Evolutionary conservation across 768 basidiomycete species (phyloP).

Genomic region (Baorangia bicolor): DNA sequence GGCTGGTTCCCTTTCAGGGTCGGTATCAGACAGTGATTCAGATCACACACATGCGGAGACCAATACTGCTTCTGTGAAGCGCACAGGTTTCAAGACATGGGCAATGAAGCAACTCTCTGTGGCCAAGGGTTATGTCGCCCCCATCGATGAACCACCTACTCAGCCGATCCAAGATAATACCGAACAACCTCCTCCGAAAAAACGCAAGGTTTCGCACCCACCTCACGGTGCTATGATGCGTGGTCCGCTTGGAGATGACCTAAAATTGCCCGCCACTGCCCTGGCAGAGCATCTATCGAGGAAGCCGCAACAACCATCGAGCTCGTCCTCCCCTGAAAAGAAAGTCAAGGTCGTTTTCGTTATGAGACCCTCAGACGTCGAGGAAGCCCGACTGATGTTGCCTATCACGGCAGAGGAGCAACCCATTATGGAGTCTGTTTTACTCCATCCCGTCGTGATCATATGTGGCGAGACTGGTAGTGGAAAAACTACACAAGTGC

Average conservation of each 20-base stretch:
- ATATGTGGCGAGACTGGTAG: conserved; percentile 92
- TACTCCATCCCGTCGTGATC: conserved; percentile 76
- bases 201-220: conserved; percentile 42
- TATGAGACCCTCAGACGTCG: conserved; percentile 64
- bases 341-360: conserved; percentile 51
- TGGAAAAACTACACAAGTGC: conserved; percentile 97
- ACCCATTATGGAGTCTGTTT: conserved; percentile 86
- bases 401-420: conserved; percentile 95
- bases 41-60: conserved; percentile 16
- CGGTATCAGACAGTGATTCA: conserved; percentile 18
- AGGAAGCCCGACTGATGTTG: conserved; percentile 72
- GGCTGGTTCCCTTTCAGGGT: conserved; percentile 11
- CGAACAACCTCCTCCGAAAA: conserved; percentile 37
- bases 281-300: conserved; percentile 49
- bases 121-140: conserved; percentile 39
- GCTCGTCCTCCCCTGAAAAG: conserved; percentile 13
- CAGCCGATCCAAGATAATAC: conserved; percentile 10
- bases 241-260: conserved; percentile 78
- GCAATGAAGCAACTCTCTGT: conserved; percentile 72
- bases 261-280: conserved; percentile 64
- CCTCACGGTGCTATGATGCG: conserved; percentile 46
- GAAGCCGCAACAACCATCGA: background rate
- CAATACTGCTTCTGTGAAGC: conserved; percentile 34
- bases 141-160: conserved; percentile 13
- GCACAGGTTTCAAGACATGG: conserved; percentile 83